These are phyloP conservation scores for Globisporangium splendens DNA, from an alignment of 352 stramenopile genomes.

Conservation along the genomic window DNA sequence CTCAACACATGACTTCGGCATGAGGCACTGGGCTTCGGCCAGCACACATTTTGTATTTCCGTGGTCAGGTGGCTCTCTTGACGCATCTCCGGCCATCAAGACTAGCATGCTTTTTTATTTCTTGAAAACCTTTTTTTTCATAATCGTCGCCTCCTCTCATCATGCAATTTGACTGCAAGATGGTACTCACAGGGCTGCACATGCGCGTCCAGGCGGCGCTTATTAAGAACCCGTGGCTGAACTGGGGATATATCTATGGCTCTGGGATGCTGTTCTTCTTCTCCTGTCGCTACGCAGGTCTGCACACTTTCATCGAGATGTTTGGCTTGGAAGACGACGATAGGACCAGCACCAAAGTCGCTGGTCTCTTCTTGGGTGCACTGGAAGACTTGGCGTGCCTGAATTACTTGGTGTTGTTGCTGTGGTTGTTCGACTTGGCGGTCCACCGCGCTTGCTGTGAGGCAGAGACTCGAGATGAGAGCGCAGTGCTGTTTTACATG, in stretches of 20 bases:
- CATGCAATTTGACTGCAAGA: no score
- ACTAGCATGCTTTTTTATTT: no score
- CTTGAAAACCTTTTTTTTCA: no score
- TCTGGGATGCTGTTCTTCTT: conserved; percentile 31
- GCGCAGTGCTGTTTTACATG: conserved; percentile 5
- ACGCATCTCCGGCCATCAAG: no score
- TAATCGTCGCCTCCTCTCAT: no score
- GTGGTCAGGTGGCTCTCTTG: no score
- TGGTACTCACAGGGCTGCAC: no score
- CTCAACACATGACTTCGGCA: no score
- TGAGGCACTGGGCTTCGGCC: no score
- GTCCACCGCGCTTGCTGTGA: no score
- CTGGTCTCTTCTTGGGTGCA: conserved; percentile 24
- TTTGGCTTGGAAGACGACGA: conserved; percentile 23
- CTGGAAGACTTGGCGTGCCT: conserved; percentile 38
- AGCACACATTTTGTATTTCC: no score
- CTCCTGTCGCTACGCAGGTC: conserved; percentile 17
- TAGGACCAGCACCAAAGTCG: conserved; percentile 11
- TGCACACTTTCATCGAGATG: conserved; percentile 24
- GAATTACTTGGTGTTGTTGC: conserved; percentile 20
- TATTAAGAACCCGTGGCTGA: conserved; percentile 15
- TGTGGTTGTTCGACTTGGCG: conserved; percentile 15
- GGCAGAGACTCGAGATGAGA: conserved; percentile 2
- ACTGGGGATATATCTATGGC: conserved; percentile 33
- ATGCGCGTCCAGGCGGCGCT: no score